Evolutionary conservation across 192 early-diverging fungal species (phyloP).

Genomic region (Bifiguratus adelaidae): DNA sequence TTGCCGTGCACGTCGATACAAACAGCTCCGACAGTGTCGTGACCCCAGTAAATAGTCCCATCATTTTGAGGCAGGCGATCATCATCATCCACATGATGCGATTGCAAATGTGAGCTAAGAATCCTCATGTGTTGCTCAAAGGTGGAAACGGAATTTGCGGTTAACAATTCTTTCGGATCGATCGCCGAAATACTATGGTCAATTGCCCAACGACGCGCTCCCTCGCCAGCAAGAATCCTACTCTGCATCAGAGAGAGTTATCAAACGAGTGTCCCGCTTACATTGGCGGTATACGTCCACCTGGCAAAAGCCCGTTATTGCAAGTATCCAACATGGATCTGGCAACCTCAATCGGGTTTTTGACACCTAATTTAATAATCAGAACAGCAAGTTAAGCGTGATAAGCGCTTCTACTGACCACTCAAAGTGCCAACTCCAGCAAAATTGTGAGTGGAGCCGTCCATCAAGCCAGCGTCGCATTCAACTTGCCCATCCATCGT

Average conservation of each 20-base stretch:
- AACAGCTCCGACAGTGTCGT: conserved; percentile 88
- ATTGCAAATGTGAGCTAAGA: neutral
- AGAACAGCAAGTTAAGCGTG: neutral
- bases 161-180: conserved; percentile 1
- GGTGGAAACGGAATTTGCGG: conserved; percentile 2
- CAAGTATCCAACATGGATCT: conserved; percentile 34
- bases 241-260: conserved; percentile 5
- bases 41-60: conserved; percentile 7
- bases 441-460: conserved; percentile 48
- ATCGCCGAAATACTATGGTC: conserved; percentile 1
- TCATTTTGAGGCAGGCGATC: neutral
- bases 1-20: conserved; percentile 53
- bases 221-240: conserved; percentile 40
- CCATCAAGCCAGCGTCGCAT: conserved; percentile 84
- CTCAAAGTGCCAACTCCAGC: conserved; percentile 64
- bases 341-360: conserved; percentile 54
- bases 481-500: conserved; percentile 63
- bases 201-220: conserved; percentile 37
- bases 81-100: neutral
- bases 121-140: neutral
- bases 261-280: conserved; percentile 8
- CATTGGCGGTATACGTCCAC: conserved; percentile 34
- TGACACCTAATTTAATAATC: conserved; percentile 28
- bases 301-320: conserved; percentile 25
- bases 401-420: conserved; percentile 17